Evolutionary conservation across 225 moss, liverwort and hornwort genomes (phyloP).

Genomic region (Lunularia cruciata): DNA sequence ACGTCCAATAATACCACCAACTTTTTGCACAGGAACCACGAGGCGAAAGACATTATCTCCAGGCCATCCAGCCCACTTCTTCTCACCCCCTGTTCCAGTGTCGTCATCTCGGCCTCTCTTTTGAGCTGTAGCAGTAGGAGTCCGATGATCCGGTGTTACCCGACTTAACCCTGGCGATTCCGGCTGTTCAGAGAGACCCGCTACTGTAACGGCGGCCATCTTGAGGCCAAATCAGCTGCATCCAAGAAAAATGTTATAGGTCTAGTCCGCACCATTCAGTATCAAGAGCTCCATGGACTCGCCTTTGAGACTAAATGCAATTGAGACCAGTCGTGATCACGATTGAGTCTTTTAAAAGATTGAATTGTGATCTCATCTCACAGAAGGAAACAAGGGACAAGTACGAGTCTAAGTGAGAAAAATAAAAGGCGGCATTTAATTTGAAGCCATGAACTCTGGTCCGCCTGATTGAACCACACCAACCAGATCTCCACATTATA

Average conservation of each 20-base stretch:
- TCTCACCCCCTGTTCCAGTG: slow-evolving; percentile 69
- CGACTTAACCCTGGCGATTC: slow-evolving; percentile 29
- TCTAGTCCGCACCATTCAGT: too few relatives aligned
- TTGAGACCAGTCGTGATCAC: too few relatives aligned
- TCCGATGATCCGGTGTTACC: slow-evolving; percentile 21
- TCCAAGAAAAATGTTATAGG: too few relatives aligned
- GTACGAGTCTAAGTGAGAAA: too few relatives aligned
- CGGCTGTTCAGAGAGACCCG: slow-evolving; percentile 25
- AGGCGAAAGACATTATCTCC: slow-evolving; percentile 97
- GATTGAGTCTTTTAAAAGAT: too few relatives aligned
- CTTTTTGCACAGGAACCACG: slow-evolving; percentile 92
- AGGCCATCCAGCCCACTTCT: slow-evolving; percentile 98
- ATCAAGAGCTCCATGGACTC: too few relatives aligned
- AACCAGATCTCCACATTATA: slow-evolving; percentile 6
- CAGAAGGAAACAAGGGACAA: too few relatives aligned
- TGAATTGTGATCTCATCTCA: too few relatives aligned
- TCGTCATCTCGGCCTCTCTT: slow-evolving; percentile 79
- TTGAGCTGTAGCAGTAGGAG: slow-evolving; percentile 41
- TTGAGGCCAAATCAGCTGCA: slow-evolving; percentile 16
- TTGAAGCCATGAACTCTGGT: neutral
- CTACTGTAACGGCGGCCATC: slow-evolving; percentile 26
- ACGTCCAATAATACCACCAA: slow-evolving; percentile 95
- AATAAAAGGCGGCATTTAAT: neutral
- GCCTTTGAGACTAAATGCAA: too few relatives aligned
- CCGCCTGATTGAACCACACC: too few relatives aligned